Percentiles rank a stretch among this genome's conserved stretches.
These are phyloP conservation scores for Fusarium humuli DNA, from an alignment of 2,329 filamentous ascomycete genomes.

Conservation along the genomic window DNA sequence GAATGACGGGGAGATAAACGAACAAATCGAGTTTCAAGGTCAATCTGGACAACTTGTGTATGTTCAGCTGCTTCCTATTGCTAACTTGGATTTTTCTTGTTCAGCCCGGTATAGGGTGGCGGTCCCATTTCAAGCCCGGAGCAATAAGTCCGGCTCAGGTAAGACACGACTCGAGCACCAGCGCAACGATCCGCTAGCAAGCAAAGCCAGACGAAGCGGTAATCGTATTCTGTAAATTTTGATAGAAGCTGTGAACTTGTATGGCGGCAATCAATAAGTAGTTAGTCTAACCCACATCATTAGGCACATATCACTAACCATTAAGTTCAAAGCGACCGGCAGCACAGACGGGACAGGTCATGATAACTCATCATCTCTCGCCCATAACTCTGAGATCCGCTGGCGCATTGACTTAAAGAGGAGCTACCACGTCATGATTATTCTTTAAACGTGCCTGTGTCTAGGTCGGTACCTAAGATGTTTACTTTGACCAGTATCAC, in stretches of 20 bases:
- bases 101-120: neutral
- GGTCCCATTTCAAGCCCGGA: neutral
- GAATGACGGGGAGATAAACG: neutral
- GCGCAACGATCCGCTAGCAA: neutral
- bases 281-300: neutral
- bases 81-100: neutral
- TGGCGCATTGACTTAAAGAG: conserved; percentile 5
- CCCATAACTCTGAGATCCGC: neutral
- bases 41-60: neutral
- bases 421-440: neutral
- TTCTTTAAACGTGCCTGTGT: neutral
- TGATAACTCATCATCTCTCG: neutral
- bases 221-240: neutral
- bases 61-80: neutral
- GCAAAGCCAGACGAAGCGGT: neutral
- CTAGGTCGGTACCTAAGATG: neutral
- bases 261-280: conserved; percentile 2
- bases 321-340: neutral
- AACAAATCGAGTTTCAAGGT: neutral
- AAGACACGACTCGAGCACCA: neutral
- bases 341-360: neutral
- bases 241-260: neutral
- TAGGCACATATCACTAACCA: neutral
- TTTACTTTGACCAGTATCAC: neutral
- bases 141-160: neutral